These are phyloP conservation scores for Chytriomyces hyalinus DNA, from an alignment of 192 early-diverging fungal genomes.

Conservation along the genomic window DNA sequence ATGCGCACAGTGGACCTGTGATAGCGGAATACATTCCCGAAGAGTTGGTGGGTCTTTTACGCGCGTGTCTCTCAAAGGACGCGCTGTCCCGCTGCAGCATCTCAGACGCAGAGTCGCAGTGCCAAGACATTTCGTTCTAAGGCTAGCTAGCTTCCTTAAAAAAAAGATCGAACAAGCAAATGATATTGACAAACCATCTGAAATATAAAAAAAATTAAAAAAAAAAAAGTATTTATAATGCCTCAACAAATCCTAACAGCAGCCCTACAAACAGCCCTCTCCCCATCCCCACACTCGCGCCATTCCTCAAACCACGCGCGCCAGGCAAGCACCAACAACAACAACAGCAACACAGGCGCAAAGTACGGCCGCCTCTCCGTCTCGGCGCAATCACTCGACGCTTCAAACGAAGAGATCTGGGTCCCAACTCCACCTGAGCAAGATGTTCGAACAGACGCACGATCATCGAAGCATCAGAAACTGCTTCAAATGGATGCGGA, in stretches of 20 bases:
- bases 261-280: constrained; percentile 7
- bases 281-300: background rate
- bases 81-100: constrained; percentile 31
- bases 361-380: background rate
- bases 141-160: no score
- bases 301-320: background rate
- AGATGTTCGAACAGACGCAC: background rate
- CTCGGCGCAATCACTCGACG: background rate
- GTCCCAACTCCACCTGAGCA: background rate
- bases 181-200: background rate
- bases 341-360: background rate
- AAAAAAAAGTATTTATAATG: no score
- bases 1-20: background rate
- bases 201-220: background rate
- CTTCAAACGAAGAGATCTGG: constrained; percentile 31
- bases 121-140: no score
- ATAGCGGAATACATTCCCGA: constrained; percentile 15
- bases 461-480: background rate
- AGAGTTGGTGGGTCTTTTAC: constrained; percentile 44
- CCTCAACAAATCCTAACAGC: background rate
- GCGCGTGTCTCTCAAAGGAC: constrained; percentile 31
- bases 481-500: background rate
- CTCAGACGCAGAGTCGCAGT: no score
- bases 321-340: background rate
- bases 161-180: no score